Percentiles rank a stretch among this genome's conserved stretches.
Conservation (phyloP, 2,329 filamentous ascomycete species). For the Acephala macrosclerotiorum region DNA sequence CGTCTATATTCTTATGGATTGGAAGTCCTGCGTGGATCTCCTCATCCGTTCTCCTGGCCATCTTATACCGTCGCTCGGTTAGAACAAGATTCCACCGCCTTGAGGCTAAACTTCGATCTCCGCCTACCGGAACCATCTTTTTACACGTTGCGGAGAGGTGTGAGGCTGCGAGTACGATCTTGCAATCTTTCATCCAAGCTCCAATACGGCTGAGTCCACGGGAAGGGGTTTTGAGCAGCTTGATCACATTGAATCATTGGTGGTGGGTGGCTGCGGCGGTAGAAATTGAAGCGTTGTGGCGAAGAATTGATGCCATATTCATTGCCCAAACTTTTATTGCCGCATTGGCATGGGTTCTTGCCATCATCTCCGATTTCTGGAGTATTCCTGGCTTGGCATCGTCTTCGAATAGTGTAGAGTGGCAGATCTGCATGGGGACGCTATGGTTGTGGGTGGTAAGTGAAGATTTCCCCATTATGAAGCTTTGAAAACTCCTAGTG, state of each 20-base stretch:
- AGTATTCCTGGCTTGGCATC: background rate
- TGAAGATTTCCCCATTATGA: background rate
- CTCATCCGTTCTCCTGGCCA: too few species aligned
- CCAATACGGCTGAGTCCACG: conserved; percentile 1
- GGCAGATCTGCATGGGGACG: conserved; percentile 4
- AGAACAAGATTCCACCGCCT: too few species aligned
- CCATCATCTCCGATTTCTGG: conserved; percentile 4
- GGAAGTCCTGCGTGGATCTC: too few species aligned
- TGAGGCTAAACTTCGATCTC: too few species aligned
- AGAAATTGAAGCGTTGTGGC: background rate
- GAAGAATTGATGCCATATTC: conserved; percentile 2
- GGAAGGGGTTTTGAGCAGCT: background rate
- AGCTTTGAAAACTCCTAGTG: too few species aligned
- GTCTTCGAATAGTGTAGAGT: background rate
- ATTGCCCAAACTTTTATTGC: background rate
- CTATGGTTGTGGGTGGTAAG: conserved; percentile 9
- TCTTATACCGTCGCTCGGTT: too few species aligned
- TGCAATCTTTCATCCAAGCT: conserved; percentile 1
- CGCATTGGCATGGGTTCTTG: background rate
- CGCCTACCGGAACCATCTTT: too few species aligned
- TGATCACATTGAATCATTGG: conserved; percentile 8
- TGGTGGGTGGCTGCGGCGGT: conserved; percentile 1
- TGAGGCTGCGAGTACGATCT: background rate
- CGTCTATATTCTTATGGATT: too few species aligned
- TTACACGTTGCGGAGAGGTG: too few species aligned